These are phyloP conservation scores for Jasminum sambac DNA, from an alignment of 257 asterid genomes.

Conservation along the genomic window DNA sequence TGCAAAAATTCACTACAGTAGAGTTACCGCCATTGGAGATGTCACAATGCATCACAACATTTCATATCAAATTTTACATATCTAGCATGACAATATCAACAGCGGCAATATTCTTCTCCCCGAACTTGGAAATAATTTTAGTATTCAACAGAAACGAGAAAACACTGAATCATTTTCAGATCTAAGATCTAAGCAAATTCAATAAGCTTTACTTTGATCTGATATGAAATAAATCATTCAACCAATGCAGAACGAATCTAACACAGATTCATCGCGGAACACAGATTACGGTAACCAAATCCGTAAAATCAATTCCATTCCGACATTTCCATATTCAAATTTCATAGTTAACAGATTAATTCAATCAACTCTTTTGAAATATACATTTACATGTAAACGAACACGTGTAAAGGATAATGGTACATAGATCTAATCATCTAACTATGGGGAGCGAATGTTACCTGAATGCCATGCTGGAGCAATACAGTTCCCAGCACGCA, in stretches of 20 bases:
- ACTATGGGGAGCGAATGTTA: neutral
- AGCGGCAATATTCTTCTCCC: no score
- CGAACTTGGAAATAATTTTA: no score
- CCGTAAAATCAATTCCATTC: neutral
- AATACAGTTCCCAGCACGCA: slow-evolving; percentile 46
- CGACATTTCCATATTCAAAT: neutral
- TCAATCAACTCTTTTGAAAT: no score
- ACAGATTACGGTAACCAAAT: neutral
- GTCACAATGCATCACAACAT: no score
- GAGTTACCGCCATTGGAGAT: no score
- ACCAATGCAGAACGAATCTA: neutral
- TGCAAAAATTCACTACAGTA: no score
- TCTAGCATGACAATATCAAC: neutral
- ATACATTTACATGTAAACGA: neutral
- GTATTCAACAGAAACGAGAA: neutral
- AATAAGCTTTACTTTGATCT: neutral
- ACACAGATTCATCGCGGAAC: neutral
- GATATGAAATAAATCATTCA: neutral
- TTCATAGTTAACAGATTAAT: neutral
- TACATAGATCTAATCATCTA: neutral
- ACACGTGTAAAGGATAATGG: neutral
- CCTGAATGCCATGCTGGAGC: slow-evolving; percentile 44
- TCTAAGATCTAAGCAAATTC: neutral
- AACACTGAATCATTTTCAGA: neutral
- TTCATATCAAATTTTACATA: neutral